A percentile compares a stretch with the other conserved stretches of the same genome.
Conservation (phyloP, 345 rosid species). For the Populus alba region DNA sequence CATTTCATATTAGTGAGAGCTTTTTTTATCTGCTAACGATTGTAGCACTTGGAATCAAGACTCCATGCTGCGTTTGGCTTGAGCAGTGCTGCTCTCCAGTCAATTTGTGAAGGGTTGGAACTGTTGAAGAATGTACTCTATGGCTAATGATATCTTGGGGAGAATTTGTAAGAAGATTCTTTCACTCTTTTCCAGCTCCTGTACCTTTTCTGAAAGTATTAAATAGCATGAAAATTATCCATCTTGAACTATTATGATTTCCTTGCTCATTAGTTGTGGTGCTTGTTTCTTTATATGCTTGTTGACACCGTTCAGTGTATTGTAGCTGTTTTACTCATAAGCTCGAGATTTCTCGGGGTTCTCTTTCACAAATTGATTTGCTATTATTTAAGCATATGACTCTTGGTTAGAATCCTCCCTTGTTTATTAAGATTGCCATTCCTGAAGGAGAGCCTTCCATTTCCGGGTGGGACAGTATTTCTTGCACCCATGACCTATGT, state of each 20-base stretch:
- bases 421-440: background rate
- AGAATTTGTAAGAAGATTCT: constrained; percentile 19
- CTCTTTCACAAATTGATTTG: background rate
- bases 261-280: background rate
- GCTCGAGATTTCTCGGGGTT: background rate
- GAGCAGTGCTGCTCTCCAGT: constrained; percentile 11
- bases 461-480: background rate
- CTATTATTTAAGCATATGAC: background rate
- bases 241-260: constrained; percentile 2
- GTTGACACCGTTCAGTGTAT: background rate
- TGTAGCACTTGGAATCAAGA: constrained; percentile 1
- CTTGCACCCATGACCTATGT: background rate
- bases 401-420: background rate
- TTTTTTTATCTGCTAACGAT: background rate
- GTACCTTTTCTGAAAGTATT: constrained; percentile 7
- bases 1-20: constrained; percentile 6
- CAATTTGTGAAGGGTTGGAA: constrained; percentile 8
- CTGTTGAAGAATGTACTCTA: constrained; percentile 7
- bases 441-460: background rate
- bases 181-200: constrained; percentile 8
- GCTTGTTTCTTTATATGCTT: background rate
- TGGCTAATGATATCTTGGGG: constrained; percentile 8
- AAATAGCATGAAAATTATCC: constrained; percentile 7
- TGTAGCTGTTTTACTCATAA: background rate
- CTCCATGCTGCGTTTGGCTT: constrained; percentile 1